phyloP scores from a whole-genome alignment of 2,329 filamentous ascomycete species.

The Capronia epimyces region DNA sequence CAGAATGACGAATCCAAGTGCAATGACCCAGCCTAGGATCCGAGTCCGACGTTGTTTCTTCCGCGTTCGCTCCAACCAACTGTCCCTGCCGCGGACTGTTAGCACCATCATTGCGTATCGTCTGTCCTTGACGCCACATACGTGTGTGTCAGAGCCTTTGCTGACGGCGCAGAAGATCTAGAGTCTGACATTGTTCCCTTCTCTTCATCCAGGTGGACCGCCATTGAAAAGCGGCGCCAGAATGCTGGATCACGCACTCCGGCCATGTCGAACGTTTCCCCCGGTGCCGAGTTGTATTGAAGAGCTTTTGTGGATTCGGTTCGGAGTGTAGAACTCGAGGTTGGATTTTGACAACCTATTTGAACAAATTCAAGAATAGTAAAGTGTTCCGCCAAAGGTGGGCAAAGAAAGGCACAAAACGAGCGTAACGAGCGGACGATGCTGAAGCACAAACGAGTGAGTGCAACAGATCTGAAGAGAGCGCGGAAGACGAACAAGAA shows the following conservation, averaged over 20 bases:
- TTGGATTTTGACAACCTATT: slow-evolving; percentile 4
- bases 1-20: slow-evolving; percentile 13
- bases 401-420: not conserved
- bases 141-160: slow-evolving; percentile 24
- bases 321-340: not conserved
- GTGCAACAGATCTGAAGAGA: slow-evolving; percentile 25
- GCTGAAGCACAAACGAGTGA: slow-evolving; percentile 29
- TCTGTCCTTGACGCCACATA: slow-evolving; percentile 19
- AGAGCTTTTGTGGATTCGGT: not conserved
- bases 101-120: slow-evolving; percentile 1
- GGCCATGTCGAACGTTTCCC: slow-evolving; percentile 37
- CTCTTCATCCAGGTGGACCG: slow-evolving; percentile 53
- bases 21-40: slow-evolving; percentile 39
- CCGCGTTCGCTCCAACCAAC: slow-evolving; percentile 50
- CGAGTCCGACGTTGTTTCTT: slow-evolving; percentile 46
- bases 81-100: slow-evolving; percentile 37
- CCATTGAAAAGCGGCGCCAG: slow-evolving; percentile 56
- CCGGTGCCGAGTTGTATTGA: not conserved
- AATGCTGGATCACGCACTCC: slow-evolving; percentile 53
- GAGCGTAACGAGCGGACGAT: slow-evolving; percentile 28
- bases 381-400: slow-evolving; percentile 8
- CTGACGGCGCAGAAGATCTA: slow-evolving; percentile 15
- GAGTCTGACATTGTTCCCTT: slow-evolving; percentile 20
- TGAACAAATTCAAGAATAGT: slow-evolving; percentile 6
- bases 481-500: not conserved